Evolutionary conservation across 2,329 filamentous ascomycete genomes (phyloP), one percentile per base, ranked within the genome.

Genomic region (Diaporthe amygdali): DNA sequence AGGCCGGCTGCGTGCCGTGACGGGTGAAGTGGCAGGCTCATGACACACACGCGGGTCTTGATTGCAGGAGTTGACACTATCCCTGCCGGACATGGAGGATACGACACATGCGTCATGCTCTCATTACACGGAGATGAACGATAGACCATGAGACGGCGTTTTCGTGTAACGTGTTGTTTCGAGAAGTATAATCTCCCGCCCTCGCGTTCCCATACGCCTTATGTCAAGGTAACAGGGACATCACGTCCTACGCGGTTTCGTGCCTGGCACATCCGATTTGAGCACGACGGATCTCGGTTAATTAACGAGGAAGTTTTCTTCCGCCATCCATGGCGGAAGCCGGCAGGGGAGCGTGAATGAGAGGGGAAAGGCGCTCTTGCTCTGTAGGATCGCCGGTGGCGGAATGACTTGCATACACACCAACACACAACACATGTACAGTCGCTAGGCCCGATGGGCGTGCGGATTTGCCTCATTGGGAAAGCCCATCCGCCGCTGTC

Each of bases 141-240:
- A 67, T 67, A 70, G 37, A 67, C 55, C 41, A 70, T 67, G 41
- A 68, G 64, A 70, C 46, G 68, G 68, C 54, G 61, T 67, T 39
- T 47, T 64, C 46, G 54, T 72, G 61, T 46, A 54, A 63, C 61
- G 34, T 66, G 61, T 25, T 64, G 68, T 44, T 56, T 72, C 32
- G 47, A 55, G 46, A 64, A 44, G 52, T 46, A 37, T 41, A 27
- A 5, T 41, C 27, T 14, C 44, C 41, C 32, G 14, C n/a, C 39
- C 27, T 49, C 44, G 44, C 44, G 59, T 20, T 49, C 20, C 27
- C 20, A 25, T 49, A 46, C 41, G 30, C 44, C 30, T 44, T 64
- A 25, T 44, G 41, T 49, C 59, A 30, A 49, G 59, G 44, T 49
- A 34, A 49, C 59, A 64, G n/a, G 59, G 30, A n/a, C n/a, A n/a